Evolutionary conservation across 768 basidiomycete genomes (phyloP), one percentile per base, ranked within the genome.

Genomic region (Paxillus involutus): DNA sequence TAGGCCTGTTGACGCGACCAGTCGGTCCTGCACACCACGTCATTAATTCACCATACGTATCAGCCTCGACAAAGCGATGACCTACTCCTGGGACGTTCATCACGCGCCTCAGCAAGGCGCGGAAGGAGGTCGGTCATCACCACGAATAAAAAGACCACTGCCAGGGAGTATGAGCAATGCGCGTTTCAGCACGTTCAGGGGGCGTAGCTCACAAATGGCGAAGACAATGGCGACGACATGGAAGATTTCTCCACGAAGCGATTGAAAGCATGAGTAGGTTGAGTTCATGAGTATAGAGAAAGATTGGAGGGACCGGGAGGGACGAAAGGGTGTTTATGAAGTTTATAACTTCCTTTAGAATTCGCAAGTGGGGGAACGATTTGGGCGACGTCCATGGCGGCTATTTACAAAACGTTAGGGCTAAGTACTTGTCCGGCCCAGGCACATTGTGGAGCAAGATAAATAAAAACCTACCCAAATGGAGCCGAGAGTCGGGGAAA

Each of bases 201-300:
- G 39, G 17, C 39, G 8, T 19, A 40, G 24, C 58, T 43, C 48
- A 59, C 58, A 16, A 8, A 59, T 55, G 17, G 17, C 40, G 19
- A 55, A 3, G 10, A n/a, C 42, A n/a, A 40, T 16, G 8, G 13
- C 3, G 9, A 36, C 21, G 17, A 37, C 13, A 12, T 40, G 4
- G 40, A 47, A 2, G 7, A 26, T 14, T 21, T 33, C 5, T 13
- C 44, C 57, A 13, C 32, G 36, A 26, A 56, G 14, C 43, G 44
- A 49, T 7, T 30, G 19, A 43, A 52, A 49, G 2, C 17, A 45
- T 24, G 5, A 4, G n/a, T 47, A 47, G 30, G 30, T 3, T 11
- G 30, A 46, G 17, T 14, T 32, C 53, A 60, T 60, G 7, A 35
- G 39, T 17, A n/a, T 17, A 19, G 39, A 39, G 37, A 5, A 26